A percentile compares a stretch with the other conserved stretches of the same genome.
Conservation (phyloP, 495 filamentous ascomycete genomes). For the Paragyromitra xinjiangensis region DNA sequence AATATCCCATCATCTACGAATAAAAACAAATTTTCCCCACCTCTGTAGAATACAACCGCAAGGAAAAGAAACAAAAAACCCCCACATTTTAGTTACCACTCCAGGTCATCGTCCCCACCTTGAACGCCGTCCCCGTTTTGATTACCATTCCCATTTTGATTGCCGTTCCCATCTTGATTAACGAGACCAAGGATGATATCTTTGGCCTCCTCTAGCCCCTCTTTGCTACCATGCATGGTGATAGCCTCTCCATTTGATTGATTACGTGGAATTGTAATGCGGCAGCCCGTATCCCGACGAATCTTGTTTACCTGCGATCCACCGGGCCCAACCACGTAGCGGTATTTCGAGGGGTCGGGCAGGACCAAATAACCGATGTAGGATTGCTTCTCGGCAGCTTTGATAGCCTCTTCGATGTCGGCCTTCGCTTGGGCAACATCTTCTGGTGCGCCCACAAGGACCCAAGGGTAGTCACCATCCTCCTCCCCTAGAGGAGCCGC, state of each 20-base stretch:
- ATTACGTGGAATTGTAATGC: conserved; percentile 87
- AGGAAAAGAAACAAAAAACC: conserved; percentile 6
- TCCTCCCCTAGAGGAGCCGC: conserved; percentile 63
- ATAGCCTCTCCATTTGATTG: conserved; percentile 83
- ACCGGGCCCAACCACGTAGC: conserved; percentile 86
- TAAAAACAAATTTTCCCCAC: conserved; percentile 18
- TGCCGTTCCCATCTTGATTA: conserved; percentile 61
- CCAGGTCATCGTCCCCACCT: neutral
- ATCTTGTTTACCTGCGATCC: conserved; percentile 92
- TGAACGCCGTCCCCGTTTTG: neutral
- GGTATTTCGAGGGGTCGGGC: conserved; percentile 87
- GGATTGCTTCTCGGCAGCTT: conserved; percentile 74
- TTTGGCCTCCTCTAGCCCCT: conserved; percentile 85
- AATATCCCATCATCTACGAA: conserved; percentile 36
- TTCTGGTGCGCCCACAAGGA: conserved; percentile 79
- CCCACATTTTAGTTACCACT: conserved; percentile 5
- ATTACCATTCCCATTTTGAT: conserved; percentile 55
- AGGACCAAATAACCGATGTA: conserved; percentile 86
- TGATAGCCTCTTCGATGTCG: conserved; percentile 73
- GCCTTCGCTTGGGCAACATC: conserved; percentile 79
- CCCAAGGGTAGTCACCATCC: conserved; percentile 87
- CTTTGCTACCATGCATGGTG: conserved; percentile 79
- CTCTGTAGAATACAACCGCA: conserved; percentile 24
- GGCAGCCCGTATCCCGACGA: conserved; percentile 88
- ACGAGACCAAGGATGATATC: conserved; percentile 88